Evolutionary conservation across 139 green algal genomes (phyloP).

Genomic region (Tetradesmus obliquus): DNA sequence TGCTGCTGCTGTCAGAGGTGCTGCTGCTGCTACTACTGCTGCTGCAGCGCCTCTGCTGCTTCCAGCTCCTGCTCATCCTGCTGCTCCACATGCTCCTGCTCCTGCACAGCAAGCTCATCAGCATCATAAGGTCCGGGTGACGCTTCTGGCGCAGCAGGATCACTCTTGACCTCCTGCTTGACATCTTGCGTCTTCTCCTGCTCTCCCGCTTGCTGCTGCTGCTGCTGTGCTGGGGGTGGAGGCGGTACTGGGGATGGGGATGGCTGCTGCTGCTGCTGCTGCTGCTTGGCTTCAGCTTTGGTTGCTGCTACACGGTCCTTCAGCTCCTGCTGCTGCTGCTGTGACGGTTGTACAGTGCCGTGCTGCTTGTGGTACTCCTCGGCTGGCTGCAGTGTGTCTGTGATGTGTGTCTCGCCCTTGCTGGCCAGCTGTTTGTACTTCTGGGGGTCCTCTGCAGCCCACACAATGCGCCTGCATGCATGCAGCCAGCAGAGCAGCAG

Average conservation of each 20-base stretch:
- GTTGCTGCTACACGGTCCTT: not conserved
- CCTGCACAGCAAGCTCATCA: not conserved
- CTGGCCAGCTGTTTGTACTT: not conserved
- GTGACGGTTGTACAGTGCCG: not conserved
- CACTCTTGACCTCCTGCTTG: not conserved
- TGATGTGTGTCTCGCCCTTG: not conserved
- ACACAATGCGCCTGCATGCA: not conserved
- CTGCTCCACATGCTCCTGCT: not conserved
- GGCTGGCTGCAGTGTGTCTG: not conserved
- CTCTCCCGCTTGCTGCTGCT: not conserved
- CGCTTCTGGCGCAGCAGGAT: not conserved
- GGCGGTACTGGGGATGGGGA: not conserved
- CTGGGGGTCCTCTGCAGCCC: not conserved
- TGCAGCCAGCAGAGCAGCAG: not conserved
- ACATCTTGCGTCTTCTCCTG: not conserved
- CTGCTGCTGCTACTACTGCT: too few relatives aligned
- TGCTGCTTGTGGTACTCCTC: not conserved
- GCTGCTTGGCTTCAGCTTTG: not conserved
- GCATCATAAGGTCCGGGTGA: not conserved
- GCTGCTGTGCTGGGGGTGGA: not conserved
- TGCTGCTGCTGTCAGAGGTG: not conserved
- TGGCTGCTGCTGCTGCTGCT: not conserved
- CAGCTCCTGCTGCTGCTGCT: not conserved
- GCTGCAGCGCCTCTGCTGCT: not conserved
- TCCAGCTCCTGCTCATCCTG: not conserved